Evolutionary conservation across 2,329 filamentous ascomycete genomes (phyloP).

Genomic region (Alternaria ventricosa): DNA sequence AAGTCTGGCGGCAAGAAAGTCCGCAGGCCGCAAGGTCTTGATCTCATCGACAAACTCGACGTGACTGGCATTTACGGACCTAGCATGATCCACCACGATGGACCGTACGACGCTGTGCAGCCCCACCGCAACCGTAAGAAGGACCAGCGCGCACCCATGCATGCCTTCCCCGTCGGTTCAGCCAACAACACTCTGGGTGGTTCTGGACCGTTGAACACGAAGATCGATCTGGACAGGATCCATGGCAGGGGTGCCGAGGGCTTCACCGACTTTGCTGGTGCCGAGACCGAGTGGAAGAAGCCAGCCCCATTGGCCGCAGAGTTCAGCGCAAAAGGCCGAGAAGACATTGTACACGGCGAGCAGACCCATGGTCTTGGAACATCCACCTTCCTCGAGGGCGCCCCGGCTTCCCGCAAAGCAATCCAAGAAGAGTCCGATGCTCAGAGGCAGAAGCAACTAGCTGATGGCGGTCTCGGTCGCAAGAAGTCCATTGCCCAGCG

Average conservation of each 20-base stretch:
- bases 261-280: slow-evolving; percentile 74
- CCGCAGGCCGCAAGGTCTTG: slow-evolving; percentile 63
- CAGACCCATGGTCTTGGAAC: slow-evolving; percentile 86
- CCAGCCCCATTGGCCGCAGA: slow-evolving; percentile 30
- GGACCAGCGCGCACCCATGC: slow-evolving; percentile 86
- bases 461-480: slow-evolving; percentile 67
- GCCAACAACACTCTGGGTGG: slow-evolving; percentile 92
- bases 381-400: slow-evolving; percentile 93
- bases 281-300: slow-evolving; percentile 47
- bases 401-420: slow-evolving; percentile 81
- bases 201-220: slow-evolving; percentile 79
- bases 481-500: slow-evolving; percentile 96
- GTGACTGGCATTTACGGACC: slow-evolving; percentile 95
- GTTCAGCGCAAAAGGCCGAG: slow-evolving; percentile 50
- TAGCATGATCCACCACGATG: slow-evolving; percentile 95
- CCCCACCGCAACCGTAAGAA: slow-evolving; percentile 90
- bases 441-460: slow-evolving; percentile 45
- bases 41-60: slow-evolving; percentile 96
- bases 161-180: slow-evolving; percentile 91
- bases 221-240: slow-evolving; percentile 85
- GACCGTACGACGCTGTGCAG: slow-evolving; percentile 95
- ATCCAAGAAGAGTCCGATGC: slow-evolving; percentile 77
- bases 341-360: slow-evolving; percentile 81
- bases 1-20: slow-evolving; percentile 30
- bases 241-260: slow-evolving; percentile 87